phyloP scores from a whole-genome alignment of 768 basidiomycete genomes.

The Mrakia gelida region DNA sequence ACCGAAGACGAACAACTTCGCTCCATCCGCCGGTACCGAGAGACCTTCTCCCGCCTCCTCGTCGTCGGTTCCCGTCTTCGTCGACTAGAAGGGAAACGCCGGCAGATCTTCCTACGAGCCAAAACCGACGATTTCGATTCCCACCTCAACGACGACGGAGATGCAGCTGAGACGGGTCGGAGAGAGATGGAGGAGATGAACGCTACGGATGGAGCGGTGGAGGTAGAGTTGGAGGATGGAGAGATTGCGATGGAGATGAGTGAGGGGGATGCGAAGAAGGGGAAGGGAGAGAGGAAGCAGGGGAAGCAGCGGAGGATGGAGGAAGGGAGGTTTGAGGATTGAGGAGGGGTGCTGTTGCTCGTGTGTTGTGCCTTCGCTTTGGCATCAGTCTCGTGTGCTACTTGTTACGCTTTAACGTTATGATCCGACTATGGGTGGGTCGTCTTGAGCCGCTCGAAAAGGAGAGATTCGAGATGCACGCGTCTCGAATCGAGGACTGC shows the following conservation, averaged over 20 bases:
- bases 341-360: no score
- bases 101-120: conserved; percentile 5
- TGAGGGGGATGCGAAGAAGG: not conserved
- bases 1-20: not conserved
- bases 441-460: no score
- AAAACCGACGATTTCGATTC: not conserved
- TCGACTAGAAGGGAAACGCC: not conserved
- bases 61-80: conserved; percentile 8
- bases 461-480: no score
- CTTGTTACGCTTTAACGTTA: no score
- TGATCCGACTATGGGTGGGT: no score
- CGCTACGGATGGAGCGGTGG: not conserved
- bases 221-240: not conserved
- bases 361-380: no score
- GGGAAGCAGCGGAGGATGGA: not conserved
- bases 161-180: not conserved
- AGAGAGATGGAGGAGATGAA: conserved; percentile 11
- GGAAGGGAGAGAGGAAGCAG: not conserved
- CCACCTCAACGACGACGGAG: not conserved
- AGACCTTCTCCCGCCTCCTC: conserved; percentile 42
- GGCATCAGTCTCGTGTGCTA: no score
- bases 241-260: not conserved
- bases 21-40: conserved; percentile 37
- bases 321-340: not conserved
- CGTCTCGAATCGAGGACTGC: no score